These are phyloP conservation scores for Fusarium sp. DNA, from an alignment of 2,329 filamentous ascomycete genomes.

Conservation along the genomic window DNA sequence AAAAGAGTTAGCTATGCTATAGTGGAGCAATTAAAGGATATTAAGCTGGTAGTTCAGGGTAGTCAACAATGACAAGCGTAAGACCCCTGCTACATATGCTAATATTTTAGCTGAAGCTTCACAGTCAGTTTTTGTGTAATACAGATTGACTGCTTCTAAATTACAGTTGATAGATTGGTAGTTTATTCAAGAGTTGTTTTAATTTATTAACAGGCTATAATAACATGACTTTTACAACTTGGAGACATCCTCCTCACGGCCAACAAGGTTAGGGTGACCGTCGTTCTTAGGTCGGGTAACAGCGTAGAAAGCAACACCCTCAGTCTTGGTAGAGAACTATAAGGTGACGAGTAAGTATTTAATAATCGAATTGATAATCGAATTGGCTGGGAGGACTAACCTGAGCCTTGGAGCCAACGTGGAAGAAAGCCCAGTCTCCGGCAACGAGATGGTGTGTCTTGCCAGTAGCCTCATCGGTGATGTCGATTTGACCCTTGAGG, in stretches of 20 bases:
- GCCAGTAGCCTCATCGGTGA: constrained; percentile 32
- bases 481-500: constrained; percentile 28
- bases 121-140: rapidly evolving
- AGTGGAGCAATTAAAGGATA: neutral
- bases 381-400: neutral
- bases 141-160: neutral
- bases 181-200: no score
- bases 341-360: neutral
- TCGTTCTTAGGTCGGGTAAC: constrained; percentile 27
- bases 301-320: constrained; percentile 31
- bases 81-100: no score
- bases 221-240: constrained; percentile 14
- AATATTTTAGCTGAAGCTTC: neutral
- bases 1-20: neutral
- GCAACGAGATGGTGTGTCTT: constrained; percentile 34
- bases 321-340: constrained; percentile 24
- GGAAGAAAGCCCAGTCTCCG: constrained; percentile 36
- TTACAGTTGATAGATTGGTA: neutral
- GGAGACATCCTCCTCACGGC: constrained; percentile 15
- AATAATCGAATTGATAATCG: no score
- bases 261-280: neutral
- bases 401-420: constrained; percentile 33
- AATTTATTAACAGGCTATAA: neutral
- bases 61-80: neutral
- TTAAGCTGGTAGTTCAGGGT: neutral